phyloP scores from a whole-genome alignment of 2,329 filamentous ascomycete genomes.

The Ascosphaera aggregata region DNA sequence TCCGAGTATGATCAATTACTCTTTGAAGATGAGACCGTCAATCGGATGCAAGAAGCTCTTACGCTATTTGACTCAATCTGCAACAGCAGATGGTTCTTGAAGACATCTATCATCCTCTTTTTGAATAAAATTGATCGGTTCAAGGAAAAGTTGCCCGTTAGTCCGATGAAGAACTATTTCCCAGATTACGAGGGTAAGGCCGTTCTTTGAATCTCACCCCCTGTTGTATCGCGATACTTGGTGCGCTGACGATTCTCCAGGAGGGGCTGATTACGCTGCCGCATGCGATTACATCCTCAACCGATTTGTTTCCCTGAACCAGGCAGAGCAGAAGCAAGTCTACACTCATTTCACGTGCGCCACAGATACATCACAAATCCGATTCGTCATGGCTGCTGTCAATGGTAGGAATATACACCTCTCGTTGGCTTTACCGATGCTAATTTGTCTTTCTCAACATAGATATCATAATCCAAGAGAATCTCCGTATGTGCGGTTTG shows the following conservation, averaged over 20 bases:
- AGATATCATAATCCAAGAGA: slow-evolving; percentile 99
- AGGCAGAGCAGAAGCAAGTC: slow-evolving; percentile 98
- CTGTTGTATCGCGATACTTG: too few species aligned
- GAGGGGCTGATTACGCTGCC: slow-evolving; percentile 81
- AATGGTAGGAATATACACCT: slow-evolving; percentile 44
- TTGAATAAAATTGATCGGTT: slow-evolving; percentile 55
- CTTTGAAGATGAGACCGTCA: slow-evolving; percentile 87
- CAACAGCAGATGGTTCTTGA: slow-evolving; percentile 48
- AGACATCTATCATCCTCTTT: slow-evolving; percentile 50
- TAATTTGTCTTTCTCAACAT: slow-evolving; percentile 19
- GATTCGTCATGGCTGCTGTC: slow-evolving; percentile 98
- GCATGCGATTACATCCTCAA: slow-evolving; percentile 99
- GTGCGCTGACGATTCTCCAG: too few species aligned
- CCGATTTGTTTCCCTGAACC: slow-evolving; percentile 93
- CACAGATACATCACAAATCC: slow-evolving; percentile 95
- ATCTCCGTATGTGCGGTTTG: slow-evolving; percentile 85
- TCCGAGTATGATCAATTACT: slow-evolving; percentile 92
- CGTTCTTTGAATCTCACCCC: too few species aligned
- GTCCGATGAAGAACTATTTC: slow-evolving; percentile 56
- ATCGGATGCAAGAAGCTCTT: slow-evolving; percentile 42
- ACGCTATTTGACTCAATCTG: slow-evolving; percentile 50
- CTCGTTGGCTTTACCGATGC: background rate
- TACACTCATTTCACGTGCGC: slow-evolving; percentile 99
- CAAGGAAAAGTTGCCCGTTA: slow-evolving; percentile 50
- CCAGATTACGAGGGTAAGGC: slow-evolving; percentile 57